These are phyloP conservation scores for Zhuliangozyma blackwelliae DNA, from an alignment of 1,139 yeast genomes.

Conservation along the genomic window DNA sequence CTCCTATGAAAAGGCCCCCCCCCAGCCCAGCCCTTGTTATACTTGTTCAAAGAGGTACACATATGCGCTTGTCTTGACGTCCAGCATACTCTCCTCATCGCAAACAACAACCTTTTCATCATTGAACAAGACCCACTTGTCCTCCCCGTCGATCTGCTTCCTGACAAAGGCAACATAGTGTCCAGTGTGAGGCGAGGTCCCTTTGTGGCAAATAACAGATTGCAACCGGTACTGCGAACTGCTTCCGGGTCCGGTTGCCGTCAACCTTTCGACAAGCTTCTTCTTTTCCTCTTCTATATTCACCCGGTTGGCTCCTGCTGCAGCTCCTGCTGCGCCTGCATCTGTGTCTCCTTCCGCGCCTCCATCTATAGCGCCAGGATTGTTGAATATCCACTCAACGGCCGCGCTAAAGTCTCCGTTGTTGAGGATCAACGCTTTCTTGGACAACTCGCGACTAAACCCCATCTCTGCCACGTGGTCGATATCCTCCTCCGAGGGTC, in stretches of 20 bases:
- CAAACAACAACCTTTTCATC: conserved; percentile 89
- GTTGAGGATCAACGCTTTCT: conserved; percentile 62
- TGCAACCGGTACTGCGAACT: conserved; percentile 46
- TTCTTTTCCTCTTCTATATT: conserved; percentile 20
- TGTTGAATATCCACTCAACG: conserved; percentile 82
- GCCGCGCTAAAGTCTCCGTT: conserved; percentile 66
- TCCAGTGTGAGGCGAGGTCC: conserved; percentile 90
- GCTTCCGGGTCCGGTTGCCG: conserved; percentile 2
- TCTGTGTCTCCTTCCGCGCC: conserved; percentile 3
- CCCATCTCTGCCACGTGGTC: conserved; percentile 72
- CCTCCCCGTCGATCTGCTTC: conserved; percentile 30
- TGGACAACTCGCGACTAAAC: conserved; percentile 56
- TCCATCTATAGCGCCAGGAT: conserved; percentile 42
- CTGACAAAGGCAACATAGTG: conserved; percentile 87
- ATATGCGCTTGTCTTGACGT: conserved; percentile 61
- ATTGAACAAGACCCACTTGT: conserved; percentile 81
- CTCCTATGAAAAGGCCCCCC: no score
- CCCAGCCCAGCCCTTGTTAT: no score
- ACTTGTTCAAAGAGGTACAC: conserved; percentile 44
- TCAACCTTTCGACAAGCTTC: conserved; percentile 15
- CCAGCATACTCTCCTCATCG: conserved; percentile 56
- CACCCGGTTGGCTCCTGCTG: conserved; percentile 6
- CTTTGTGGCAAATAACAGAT: conserved; percentile 89
- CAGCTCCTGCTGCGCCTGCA: no score
- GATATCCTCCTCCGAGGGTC: conserved; percentile 38